A percentile compares a stretch with the other conserved stretches of the same genome.
Conservation (phyloP, 768 basidiomycete genomes). For the Naganishia antarctica region DNA sequence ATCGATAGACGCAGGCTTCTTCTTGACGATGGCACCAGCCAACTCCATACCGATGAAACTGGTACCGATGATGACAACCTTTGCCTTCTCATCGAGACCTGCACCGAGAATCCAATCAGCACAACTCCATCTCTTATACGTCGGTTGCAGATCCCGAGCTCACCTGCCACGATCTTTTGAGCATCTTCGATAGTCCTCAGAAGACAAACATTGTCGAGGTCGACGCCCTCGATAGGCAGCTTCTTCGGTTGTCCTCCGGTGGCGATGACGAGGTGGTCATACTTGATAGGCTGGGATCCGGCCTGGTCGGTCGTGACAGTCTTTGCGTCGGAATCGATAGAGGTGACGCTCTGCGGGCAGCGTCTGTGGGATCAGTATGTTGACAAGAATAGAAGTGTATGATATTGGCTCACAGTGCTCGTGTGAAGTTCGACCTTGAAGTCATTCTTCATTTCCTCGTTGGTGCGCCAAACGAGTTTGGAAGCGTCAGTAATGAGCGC, state of each 20-base stretch:
- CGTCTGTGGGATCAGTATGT: slow-evolving; percentile 45
- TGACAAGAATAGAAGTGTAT: slow-evolving; percentile 49
- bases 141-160: slow-evolving; percentile 27
- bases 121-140: slow-evolving; percentile 16
- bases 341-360: slow-evolving; percentile 54
- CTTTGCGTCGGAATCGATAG: slow-evolving; percentile 62
- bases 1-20: slow-evolving; percentile 72
- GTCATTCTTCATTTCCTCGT: slow-evolving; percentile 68
- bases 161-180: slow-evolving; percentile 59
- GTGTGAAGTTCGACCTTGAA: slow-evolving; percentile 46
- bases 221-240: slow-evolving; percentile 69
- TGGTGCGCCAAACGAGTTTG: slow-evolving; percentile 69
- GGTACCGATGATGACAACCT: slow-evolving; percentile 78
- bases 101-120: background rate
- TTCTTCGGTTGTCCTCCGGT: slow-evolving; percentile 68
- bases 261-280: slow-evolving; percentile 75
- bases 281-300: slow-evolving; percentile 54
- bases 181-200: slow-evolving; percentile 68
- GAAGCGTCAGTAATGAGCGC: slow-evolving; percentile 68
- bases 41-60: slow-evolving; percentile 85
- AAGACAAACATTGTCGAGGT: slow-evolving; percentile 71
- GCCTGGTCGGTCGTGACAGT: slow-evolving; percentile 60
- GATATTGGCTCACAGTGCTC: slow-evolving; percentile 52
- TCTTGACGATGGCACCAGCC: slow-evolving; percentile 65
- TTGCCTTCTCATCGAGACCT: slow-evolving; percentile 59